A percentile compares a stretch with the other conserved stretches of the same genome.
These are phyloP conservation scores for Entoloma clypeatum DNA, from an alignment of 1,284 basidiomycete species.

Conservation along the genomic window DNA sequence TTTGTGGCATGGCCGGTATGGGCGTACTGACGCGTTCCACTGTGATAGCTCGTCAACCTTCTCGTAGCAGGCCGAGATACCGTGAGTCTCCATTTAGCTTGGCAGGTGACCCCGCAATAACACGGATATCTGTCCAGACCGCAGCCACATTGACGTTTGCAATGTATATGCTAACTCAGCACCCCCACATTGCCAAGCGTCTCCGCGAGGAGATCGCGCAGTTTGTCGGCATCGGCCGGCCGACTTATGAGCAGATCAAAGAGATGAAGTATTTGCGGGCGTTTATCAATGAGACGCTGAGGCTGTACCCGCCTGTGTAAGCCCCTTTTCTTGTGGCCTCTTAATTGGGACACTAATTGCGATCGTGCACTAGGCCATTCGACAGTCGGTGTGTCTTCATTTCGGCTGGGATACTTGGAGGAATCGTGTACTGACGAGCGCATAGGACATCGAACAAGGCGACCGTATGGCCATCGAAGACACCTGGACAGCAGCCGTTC, in stretches of 20 bases:
- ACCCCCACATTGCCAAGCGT: conserved; percentile 40
- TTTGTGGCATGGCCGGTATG: neutral
- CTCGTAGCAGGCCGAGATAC: conserved; percentile 51
- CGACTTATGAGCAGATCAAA: conserved; percentile 43
- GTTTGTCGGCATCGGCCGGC: conserved; percentile 37
- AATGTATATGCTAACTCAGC: conserved; percentile 47
- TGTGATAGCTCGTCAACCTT: conserved; percentile 37
- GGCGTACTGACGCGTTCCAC: neutral
- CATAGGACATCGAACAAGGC: conserved; percentile 20
- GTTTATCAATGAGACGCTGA: conserved; percentile 39
- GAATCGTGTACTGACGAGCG: neutral
- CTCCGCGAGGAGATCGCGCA: conserved; percentile 46
- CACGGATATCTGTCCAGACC: conserved; percentile 29
- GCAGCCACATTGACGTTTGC: conserved; percentile 44
- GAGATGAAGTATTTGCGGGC: conserved; percentile 50
- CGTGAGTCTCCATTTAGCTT: conserved; percentile 29
- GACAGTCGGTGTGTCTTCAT: conserved; percentile 22
- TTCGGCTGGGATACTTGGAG: neutral
- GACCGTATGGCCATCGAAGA: conserved; percentile 17
- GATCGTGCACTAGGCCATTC: conserved; percentile 23
- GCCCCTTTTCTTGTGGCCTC: conserved; percentile 10
- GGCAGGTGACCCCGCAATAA: no score
- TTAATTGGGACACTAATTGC: neutral
- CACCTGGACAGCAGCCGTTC: conserved; percentile 20
- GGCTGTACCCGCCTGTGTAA: conserved; percentile 34